A percentile compares a stretch with the other conserved stretches of the same genome.
phyloP scores from a whole-genome alignment of 495 filamentous ascomycete species.

The Aspergillus affinis region DNA sequence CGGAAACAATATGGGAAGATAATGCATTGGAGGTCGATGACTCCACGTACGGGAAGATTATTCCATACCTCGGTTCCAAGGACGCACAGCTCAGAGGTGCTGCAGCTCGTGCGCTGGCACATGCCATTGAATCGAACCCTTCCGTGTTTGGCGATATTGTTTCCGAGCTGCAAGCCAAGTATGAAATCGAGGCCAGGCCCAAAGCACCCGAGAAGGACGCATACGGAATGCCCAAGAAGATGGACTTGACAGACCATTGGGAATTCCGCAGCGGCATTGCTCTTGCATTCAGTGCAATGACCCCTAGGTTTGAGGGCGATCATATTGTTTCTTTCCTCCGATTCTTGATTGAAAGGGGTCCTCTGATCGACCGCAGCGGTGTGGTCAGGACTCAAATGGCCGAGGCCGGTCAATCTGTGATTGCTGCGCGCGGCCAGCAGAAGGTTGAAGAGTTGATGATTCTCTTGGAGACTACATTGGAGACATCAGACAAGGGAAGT shows the following conservation, averaged over 20 bases:
- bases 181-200: constrained; percentile 75
- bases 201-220: constrained; percentile 79
- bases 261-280: constrained; percentile 85
- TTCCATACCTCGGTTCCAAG: constrained; percentile 74
- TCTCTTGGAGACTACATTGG: constrained; percentile 80
- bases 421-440: constrained; percentile 71
- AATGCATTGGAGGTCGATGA: constrained; percentile 75
- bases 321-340: constrained; percentile 74
- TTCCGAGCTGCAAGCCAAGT: constrained; percentile 61
- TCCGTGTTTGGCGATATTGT: constrained; percentile 57
- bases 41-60: constrained; percentile 58
- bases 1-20: constrained; percentile 88
- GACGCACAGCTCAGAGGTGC: constrained; percentile 81
- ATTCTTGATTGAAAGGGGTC: constrained; percentile 82
- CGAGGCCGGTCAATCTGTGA: constrained; percentile 81
- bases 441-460: constrained; percentile 90
- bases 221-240: constrained; percentile 88
- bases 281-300: constrained; percentile 78
- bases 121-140: constrained; percentile 60
- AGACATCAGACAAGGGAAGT: constrained; percentile 74
- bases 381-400: constrained; percentile 85
- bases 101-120: constrained; percentile 78
- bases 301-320: constrained; percentile 61
- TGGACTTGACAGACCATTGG: constrained; percentile 83
- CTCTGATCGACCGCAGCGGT: constrained; percentile 74